Evolutionary conservation across 2,329 filamentous ascomycete genomes (phyloP), one percentile per base, ranked within the genome.

Genomic region (Fusarium sp.): DNA sequence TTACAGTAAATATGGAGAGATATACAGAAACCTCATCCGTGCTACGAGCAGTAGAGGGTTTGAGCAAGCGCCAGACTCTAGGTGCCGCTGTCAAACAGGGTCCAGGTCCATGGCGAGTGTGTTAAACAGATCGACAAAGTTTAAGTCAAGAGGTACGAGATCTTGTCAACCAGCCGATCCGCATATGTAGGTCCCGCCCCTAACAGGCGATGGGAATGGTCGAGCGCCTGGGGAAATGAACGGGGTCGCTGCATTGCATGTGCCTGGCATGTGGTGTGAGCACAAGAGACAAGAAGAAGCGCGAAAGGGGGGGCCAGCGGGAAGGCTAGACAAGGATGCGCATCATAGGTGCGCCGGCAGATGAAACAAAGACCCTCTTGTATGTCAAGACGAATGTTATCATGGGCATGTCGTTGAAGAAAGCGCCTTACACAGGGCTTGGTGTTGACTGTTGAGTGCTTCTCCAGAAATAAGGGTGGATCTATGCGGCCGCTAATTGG

Each of bases 211-310:
- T 37, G 33, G 44, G 37, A 7, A 37, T 37, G 50, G 17, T 30
- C 46, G 58, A 58, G 67, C 67, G 67, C 62, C 67, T 70, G 67
- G 60, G 69, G 68, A 73, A 73, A 73, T 73, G 71, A 65, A 74
- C 64, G 68, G 72, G 72, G 70, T 72, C 57, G 41, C 20, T 70
- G 70, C 71, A 73, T 71, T 68, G 70, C 70, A 73, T 71, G 58
- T 70, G 70, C 71, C 73, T 71, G 66, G 70, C 70, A 73, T 71
- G 58, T 64, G 51, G 58, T 66, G 57, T 67, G 67, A 30, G 27
- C 30, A 25, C 22, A 50, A 25, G 27, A 27, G 47, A 41, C 17
- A 25, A 41, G 22, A 44, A 68, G 49, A 68, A 62, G 60, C 59
- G 61, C 59, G 60, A 40, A 30, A 20, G 51, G 15, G 32, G 37